phyloP scores from a whole-genome alignment of 2,329 filamentous ascomycete species.

The Colletotrichum horii region DNA sequence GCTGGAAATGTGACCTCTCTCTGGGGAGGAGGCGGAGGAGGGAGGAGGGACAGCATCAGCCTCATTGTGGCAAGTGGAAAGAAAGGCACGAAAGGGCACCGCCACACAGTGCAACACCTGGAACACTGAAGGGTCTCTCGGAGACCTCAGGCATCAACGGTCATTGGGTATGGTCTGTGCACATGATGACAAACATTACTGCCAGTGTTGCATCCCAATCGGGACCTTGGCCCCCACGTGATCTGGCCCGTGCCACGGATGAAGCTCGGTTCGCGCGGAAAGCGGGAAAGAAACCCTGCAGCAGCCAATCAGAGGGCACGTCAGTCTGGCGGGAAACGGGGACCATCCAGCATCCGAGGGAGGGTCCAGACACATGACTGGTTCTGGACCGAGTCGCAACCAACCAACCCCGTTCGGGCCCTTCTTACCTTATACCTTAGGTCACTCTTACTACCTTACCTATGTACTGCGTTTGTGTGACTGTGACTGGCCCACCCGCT shows the following conservation, averaged over 20 bases:
- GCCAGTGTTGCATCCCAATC: not conserved
- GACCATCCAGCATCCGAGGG: not conserved
- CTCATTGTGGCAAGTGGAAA: not conserved
- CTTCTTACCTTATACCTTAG: not conserved
- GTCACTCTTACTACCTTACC: no score
- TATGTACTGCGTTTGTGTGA: no score
- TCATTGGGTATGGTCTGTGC: not conserved
- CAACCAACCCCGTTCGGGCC: not conserved
- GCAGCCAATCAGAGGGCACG: not conserved
- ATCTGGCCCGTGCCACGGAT: not conserved
- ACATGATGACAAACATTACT: not conserved
- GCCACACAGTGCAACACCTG: not conserved
- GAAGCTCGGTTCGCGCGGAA: not conserved
- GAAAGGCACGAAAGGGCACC: not conserved
- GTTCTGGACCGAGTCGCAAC: slow-evolving; percentile 6
- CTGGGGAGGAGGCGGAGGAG: not conserved
- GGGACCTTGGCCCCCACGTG: not conserved
- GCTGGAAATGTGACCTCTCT: not conserved
- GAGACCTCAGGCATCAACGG: not conserved
- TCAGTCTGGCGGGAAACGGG: not conserved
- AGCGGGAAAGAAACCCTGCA: not conserved
- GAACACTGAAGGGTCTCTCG: not conserved
- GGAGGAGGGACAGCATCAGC: not conserved
- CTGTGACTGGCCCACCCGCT: not conserved
- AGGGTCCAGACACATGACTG: not conserved